Evolutionary conservation across 1,284 basidiomycete species (phyloP).

Genomic region (Pseudozyma sp.): DNA sequence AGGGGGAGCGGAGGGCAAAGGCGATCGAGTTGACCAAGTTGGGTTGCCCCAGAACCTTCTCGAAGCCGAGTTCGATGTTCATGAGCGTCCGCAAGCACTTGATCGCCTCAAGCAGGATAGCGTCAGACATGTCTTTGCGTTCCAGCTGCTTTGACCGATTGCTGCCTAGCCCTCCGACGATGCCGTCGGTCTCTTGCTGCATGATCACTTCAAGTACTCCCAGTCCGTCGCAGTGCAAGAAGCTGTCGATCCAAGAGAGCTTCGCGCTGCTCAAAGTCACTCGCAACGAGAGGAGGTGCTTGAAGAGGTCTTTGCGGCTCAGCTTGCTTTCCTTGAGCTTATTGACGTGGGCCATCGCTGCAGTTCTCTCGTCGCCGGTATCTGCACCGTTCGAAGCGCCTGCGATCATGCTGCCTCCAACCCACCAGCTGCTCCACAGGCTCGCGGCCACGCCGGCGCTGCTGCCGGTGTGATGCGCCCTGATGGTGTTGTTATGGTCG

Average conservation of each 20-base stretch:
- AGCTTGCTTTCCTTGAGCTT: conserved; percentile 41
- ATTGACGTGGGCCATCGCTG: conserved; percentile 25
- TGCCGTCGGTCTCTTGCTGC: conserved; percentile 45
- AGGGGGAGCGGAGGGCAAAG: conserved; percentile 75
- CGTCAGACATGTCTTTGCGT: conserved; percentile 59
- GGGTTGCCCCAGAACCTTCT: conserved; percentile 76
- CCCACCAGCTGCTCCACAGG: conserved; percentile 61
- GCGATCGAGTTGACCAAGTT: conserved; percentile 80
- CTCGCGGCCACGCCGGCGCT: conserved; percentile 44
- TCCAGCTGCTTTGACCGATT: conserved; percentile 27
- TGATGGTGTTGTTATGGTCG: conserved; percentile 25
- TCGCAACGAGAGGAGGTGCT: conserved; percentile 84
- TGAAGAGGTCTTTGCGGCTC: conserved; percentile 70
- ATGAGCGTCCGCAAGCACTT: conserved; percentile 84
- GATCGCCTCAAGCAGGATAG: conserved; percentile 69
- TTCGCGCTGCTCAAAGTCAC: conserved; percentile 86
- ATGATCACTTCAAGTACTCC: conserved; percentile 70
- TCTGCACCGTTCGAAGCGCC: conserved; percentile 13
- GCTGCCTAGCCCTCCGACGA: conserved; percentile 20
- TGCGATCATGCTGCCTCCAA: conserved; percentile 28
- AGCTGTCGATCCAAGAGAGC: conserved; percentile 81
- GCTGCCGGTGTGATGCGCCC: conserved; percentile 47
- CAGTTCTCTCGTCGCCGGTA: conserved; percentile 23
- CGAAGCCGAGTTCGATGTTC: conserved; percentile 86
- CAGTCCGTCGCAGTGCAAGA: conserved; percentile 78